Base-by-base conservation (phyloP, 208 protist genomes). In the Leptomonas pyrrhocoris region DNA sequence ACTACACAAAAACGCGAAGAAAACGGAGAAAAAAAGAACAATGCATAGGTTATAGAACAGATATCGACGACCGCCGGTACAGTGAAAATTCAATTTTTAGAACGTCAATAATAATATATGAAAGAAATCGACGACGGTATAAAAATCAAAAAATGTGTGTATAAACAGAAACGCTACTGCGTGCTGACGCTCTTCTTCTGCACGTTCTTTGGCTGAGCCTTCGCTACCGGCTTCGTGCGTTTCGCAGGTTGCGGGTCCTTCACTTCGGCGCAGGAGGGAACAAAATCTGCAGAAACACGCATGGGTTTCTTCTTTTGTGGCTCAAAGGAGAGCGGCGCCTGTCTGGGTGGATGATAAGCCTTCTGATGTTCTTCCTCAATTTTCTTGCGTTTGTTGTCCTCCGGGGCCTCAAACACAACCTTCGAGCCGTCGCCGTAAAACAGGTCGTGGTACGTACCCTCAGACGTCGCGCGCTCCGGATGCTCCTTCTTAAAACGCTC, bases 281-380 rank as follows among this genome's bases (percentile, higher is more conserved):
- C 87, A 78, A 95, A 95, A 74, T 93, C 82, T 5, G 67, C 54
- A 34, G 74, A 8, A 40, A 95, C 90, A 54, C 80, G 88, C 69
- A 88, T 65, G 9, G 69, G 34, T 49, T 82, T 83, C 40, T 65
- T 68, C 21, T 68, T 50, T 19, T 58, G 15, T 9, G 70, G 70
- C 8, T 90, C 69, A 58, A 80, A 81, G 8, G 21, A 40, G 28
- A 43, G 45, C 38, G 64, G 57, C 27, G 59, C 51, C 27, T 59
- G 69, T 25, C 69, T 82, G 2, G 68, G 64, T 31, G 69, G 86
- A 2, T 73, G 61, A 2, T 64, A 28, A 18, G 77, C 40, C 0
- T 74, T 72, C n/a, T 67, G 69, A 27, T 73, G 38, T 36, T 68
- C 55, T 27, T 86, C 73, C 60, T 90, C 83, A 23, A 95, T 23